Conservation (phyloP, 345 rosid genomes). For the Corchorus capsularis region DNA sequence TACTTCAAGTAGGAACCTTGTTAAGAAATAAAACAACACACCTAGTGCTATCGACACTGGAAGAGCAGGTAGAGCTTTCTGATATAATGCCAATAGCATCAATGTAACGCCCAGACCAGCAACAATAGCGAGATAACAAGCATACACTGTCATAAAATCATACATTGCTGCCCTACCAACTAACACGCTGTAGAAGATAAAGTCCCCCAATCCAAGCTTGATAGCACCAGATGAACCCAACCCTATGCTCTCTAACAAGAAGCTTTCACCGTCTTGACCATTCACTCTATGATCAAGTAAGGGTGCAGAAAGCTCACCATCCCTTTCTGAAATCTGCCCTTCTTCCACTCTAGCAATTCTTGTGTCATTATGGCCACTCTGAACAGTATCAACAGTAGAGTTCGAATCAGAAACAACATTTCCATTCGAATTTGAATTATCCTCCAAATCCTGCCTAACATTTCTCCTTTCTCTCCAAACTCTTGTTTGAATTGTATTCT, state of each 20-base stretch:
- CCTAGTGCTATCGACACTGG: conserved; percentile 85
- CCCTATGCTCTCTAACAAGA: conserved; percentile 79
- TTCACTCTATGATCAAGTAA: conserved; percentile 51
- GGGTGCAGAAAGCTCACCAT: conserved; percentile 61
- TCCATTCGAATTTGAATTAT: conserved; percentile 11
- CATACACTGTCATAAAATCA: conserved; percentile 91
- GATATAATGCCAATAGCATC: conserved; percentile 80
- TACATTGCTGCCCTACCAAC: conserved; percentile 97
- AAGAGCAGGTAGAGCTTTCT: conserved; percentile 91
- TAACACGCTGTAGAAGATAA: conserved; percentile 90
- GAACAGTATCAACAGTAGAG: conserved; percentile 20
- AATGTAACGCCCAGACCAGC: conserved; percentile 92
- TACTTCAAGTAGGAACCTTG: conserved; percentile 68
- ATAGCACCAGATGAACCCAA: conserved; percentile 90
- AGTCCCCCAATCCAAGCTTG: conserved; percentile 92
- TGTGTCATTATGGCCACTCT: conserved; percentile 15
- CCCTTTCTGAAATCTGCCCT: conserved; percentile 37
- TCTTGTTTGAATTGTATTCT: conserved; percentile 51
- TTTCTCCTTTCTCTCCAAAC: conserved; percentile 72
- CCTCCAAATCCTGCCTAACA: conserved; percentile 20
- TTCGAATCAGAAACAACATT: conserved; percentile 24
- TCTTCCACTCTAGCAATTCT: conserved; percentile 42
- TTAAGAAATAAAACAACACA: conserved; percentile 74
- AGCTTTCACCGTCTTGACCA: conserved; percentile 44
- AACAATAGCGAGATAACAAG: conserved; percentile 86